These are phyloP conservation scores for Chlorella vulgaris DNA, from an alignment of 139 green algal species.

Conservation along the genomic window DNA sequence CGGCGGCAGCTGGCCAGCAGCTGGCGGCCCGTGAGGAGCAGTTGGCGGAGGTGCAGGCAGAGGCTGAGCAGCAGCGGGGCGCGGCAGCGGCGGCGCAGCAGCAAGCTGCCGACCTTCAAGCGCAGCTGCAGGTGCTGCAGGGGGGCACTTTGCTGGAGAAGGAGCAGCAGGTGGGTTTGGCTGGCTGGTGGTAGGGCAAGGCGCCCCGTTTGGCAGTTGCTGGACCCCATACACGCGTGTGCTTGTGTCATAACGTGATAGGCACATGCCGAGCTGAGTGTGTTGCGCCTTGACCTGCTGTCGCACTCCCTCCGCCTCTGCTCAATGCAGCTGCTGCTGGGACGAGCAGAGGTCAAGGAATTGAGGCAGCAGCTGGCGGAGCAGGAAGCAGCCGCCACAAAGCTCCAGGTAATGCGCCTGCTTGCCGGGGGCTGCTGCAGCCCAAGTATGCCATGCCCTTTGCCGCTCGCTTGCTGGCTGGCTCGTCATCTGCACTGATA, in stretches of 20 bases:
- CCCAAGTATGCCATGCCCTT: background rate
- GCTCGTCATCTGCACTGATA: too few relatives aligned
- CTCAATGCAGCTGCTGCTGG: constrained; percentile 28
- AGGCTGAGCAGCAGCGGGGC: background rate
- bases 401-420: constrained; percentile 15
- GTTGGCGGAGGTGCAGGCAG: background rate
- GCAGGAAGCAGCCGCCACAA: background rate
- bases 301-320: background rate
- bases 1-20: background rate
- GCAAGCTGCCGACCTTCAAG: background rate
- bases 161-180: constrained; percentile 24
- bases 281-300: background rate
- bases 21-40: background rate
- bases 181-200: background rate
- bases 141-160: constrained; percentile 30
- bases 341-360: constrained; percentile 24
- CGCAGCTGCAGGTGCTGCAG: constrained; percentile 33
- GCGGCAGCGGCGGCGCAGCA: background rate
- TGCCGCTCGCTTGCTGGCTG: too few relatives aligned
- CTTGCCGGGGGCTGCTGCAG: background rate
- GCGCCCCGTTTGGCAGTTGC: too few relatives aligned
- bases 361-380: constrained; percentile 19
- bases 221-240: too few relatives aligned
- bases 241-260: background rate
- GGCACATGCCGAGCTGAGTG: background rate